Conservation (phyloP, 106 monocot species). For the Alisma plantagoaquatica region DNA sequence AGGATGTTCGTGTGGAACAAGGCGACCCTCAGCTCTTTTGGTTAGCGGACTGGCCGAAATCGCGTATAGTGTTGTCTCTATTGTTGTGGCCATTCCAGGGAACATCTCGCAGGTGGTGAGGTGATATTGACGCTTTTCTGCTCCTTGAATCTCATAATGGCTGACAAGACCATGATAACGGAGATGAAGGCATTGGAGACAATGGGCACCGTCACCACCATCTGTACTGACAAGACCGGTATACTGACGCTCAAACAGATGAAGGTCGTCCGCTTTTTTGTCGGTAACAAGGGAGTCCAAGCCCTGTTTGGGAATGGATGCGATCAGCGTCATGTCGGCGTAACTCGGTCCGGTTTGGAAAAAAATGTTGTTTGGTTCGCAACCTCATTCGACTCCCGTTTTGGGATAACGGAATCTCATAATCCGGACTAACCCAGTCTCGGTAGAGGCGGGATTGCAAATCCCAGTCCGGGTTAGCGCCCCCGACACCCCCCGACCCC, state of each 20-base stretch:
- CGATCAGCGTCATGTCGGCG: too few relatives aligned
- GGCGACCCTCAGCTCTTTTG: not conserved
- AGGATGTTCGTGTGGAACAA: not conserved
- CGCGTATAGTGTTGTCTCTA: too few relatives aligned
- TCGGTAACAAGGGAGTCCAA: constrained; percentile 9
- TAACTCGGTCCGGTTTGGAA: too few relatives aligned
- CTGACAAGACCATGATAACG: constrained; percentile 3
- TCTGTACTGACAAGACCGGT: constrained; percentile 50
- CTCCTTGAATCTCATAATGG: not conserved
- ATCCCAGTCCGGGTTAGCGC: too few relatives aligned
- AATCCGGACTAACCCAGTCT: too few relatives aligned
- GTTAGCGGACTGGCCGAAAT: not conserved
- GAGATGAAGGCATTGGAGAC: constrained; percentile 6
- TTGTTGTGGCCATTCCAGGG: not conserved
- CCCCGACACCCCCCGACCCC: too few relatives aligned
- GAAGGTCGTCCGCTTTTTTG: constrained; percentile 27
- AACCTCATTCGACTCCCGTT: too few relatives aligned
- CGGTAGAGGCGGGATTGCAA: too few relatives aligned
- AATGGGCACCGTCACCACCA: constrained; percentile 26
- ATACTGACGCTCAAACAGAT: constrained; percentile 43
- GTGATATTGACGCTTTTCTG: not conserved
- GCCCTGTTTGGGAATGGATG: too few relatives aligned
- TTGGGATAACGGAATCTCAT: too few relatives aligned
- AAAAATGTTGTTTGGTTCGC: too few relatives aligned
- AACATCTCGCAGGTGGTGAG: not conserved